A percentile compares a stretch with the other conserved stretches of the same genome.
Conservation (phyloP, 192 early-diverging fungal genomes). For the Lobosporangium transversale region DNA sequence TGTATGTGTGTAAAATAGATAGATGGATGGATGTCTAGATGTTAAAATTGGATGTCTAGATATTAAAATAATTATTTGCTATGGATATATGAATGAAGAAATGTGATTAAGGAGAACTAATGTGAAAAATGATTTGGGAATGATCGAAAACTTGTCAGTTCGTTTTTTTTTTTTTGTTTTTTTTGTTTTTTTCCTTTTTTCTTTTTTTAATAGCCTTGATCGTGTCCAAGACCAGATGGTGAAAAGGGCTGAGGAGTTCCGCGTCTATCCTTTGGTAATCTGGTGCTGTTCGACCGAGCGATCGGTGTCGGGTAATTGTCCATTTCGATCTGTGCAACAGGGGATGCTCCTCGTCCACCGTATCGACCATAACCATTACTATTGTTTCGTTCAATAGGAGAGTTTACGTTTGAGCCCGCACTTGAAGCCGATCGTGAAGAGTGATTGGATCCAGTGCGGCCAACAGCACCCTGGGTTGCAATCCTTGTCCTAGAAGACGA, state of each 20-base stretch:
- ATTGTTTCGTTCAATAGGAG: constrained; percentile 7
- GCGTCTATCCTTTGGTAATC: constrained; percentile 6
- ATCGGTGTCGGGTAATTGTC: constrained; percentile 8
- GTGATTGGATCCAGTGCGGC: neutral
- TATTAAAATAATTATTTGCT: no score
- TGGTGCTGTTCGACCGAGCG: constrained; percentile 11
- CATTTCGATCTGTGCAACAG: constrained; percentile 8
- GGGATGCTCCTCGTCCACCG: neutral
- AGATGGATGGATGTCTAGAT: no score
- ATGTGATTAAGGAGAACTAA: no score
- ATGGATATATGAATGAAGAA: no score
- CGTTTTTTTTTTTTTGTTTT: neutral
- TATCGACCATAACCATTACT: neutral
- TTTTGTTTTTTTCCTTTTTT: neutral
- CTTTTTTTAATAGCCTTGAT: neutral
- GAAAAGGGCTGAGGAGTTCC: neutral
- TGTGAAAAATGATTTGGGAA: no score
- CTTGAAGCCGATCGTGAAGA: neutral
- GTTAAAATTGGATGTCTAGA: no score
- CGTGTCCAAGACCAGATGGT: neutral
- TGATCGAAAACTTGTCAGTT: neutral
- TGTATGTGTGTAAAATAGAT: no score
- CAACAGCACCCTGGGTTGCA: neutral
- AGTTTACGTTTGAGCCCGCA: neutral
- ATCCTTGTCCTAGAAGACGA: constrained; percentile 1